These are phyloP conservation scores for Dictyostelium capitatum DNA, from an alignment of 78 protist species.

Conservation along the genomic window DNA sequence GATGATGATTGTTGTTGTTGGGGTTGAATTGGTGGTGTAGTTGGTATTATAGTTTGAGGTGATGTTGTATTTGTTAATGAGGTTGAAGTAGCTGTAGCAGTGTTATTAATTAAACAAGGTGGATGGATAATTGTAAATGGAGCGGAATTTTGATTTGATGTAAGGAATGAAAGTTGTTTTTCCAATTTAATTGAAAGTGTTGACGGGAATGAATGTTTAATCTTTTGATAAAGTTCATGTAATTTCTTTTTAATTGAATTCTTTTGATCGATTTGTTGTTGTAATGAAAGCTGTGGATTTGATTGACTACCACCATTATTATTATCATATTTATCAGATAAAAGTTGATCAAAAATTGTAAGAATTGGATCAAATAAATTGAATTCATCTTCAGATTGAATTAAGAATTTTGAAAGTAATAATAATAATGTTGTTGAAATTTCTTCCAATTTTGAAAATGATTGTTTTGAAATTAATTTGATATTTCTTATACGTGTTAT, in stretches of 20 bases:
- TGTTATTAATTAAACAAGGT: conserved; percentile 1
- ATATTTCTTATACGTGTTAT: conserved; percentile 20
- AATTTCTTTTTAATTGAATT: conserved; percentile 31
- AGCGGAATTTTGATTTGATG: background rate
- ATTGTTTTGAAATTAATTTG: background rate
- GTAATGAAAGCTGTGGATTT: conserved; percentile 9
- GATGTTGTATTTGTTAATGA: background rate
- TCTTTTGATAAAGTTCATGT: conserved; percentile 52
- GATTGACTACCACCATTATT: background rate
- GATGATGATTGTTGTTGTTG: background rate
- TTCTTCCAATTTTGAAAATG: conserved; percentile 30
- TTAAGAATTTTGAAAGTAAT: conserved; percentile 5
- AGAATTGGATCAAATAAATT: conserved; percentile 47
- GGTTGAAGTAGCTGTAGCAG: background rate
- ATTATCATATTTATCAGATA: conserved; percentile 66
- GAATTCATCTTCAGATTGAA: conserved; percentile 55
- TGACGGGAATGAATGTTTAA: conserved; percentile 12
- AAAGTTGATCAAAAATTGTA: conserved; percentile 27
- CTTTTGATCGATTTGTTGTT: conserved; percentile 31
- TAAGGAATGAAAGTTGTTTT: conserved; percentile 57
- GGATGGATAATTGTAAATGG: conserved; percentile 44
- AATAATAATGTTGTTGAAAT: conserved; percentile 29
- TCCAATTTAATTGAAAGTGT: conserved; percentile 19
- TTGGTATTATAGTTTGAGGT: background rate
- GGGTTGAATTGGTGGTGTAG: background rate